These are phyloP conservation scores for Sarocladium oryzae DNA, from an alignment of 2,329 filamentous ascomycete genomes.

Conservation along the genomic window DNA sequence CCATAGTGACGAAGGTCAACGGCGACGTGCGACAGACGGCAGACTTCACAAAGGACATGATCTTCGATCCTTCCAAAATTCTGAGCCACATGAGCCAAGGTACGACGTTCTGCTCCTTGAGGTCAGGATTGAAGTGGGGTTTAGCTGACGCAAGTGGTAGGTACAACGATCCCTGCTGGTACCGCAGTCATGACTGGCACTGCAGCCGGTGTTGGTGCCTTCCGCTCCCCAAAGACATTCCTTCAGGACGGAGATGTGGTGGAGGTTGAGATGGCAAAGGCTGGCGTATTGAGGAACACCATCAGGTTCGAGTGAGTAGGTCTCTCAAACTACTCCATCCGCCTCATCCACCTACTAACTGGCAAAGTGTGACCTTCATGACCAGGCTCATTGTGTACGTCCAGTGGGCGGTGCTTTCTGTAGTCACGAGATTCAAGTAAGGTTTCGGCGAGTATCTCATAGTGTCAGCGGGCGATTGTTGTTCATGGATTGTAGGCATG, in stretches of 20 bases:
- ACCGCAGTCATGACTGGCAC: constrained; percentile 46
- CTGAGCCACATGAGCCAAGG: constrained; percentile 36
- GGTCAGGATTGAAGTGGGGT: too few species aligned
- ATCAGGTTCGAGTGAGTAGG: constrained; percentile 19
- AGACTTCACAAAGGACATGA: constrained; percentile 37
- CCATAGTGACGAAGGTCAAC: constrained; percentile 32
- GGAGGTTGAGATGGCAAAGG: constrained; percentile 21
- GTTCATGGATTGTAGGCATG: too few species aligned
- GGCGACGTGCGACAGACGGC: constrained; percentile 34
- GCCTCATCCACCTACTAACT: not conserved
- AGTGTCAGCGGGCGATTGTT: too few species aligned
- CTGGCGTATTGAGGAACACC: constrained; percentile 24
- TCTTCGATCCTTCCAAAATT: constrained; percentile 34
- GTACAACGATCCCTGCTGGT: constrained; percentile 34
- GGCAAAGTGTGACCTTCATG: not conserved
- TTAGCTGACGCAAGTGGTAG: constrained; percentile 4
- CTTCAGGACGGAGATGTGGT: constrained; percentile 29
- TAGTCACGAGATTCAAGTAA: not conserved
- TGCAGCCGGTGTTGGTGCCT: constrained; percentile 31
- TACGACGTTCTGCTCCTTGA: constrained; percentile 14
- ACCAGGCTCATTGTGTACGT: not conserved
- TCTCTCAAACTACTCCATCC: not conserved
- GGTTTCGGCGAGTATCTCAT: too few species aligned
- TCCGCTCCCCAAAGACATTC: constrained; percentile 21
- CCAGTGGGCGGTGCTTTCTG: not conserved